Conservation (phyloP, 2,329 filamentous ascomycete species). For the Curvularia spicifera region DNA sequence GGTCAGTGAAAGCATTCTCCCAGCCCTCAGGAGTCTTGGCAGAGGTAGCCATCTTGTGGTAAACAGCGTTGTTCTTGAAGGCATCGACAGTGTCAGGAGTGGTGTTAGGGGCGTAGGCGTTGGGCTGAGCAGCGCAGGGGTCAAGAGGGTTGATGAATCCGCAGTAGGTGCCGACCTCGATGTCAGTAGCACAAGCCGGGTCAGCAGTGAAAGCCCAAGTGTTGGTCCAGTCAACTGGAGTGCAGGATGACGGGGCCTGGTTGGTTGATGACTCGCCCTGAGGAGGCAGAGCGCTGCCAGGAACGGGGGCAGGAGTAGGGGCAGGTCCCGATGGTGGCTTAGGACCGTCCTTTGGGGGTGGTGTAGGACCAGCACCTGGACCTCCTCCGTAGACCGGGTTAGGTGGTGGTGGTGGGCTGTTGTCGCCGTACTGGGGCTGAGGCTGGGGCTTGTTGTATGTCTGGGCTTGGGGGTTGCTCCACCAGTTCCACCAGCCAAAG, state of each 20-base stretch:
- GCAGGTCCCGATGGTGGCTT: not conserved
- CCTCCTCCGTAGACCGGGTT: not conserved
- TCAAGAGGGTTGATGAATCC: conserved; percentile 38
- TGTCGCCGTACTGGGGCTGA: not conserved
- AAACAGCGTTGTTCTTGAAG: conserved; percentile 34
- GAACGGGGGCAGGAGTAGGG: not conserved
- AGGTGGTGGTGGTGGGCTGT: not conserved
- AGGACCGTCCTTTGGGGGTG: not conserved
- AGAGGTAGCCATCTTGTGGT: conserved; percentile 29
- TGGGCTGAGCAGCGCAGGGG: conserved; percentile 37
- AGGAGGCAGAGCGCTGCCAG: conserved; percentile 23
- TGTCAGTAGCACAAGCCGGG: conserved; percentile 29
- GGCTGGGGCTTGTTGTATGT: conserved; percentile 7
- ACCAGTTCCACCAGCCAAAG: conserved; percentile 11
- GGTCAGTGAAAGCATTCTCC: conserved; percentile 27
- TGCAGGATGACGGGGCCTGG: conserved; percentile 29
- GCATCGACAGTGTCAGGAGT: conserved; percentile 32
- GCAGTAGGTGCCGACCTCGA: conserved; percentile 36
- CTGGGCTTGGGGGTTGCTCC: not conserved
- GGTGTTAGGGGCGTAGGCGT: conserved; percentile 28
- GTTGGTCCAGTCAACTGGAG: conserved; percentile 31
- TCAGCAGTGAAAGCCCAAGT: conserved; percentile 30
- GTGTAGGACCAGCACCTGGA: not conserved
- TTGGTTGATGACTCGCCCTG: conserved; percentile 15
- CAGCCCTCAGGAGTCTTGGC: conserved; percentile 33